These are phyloP conservation scores for Vachellia collinsii DNA, from an alignment of 306 rosid species.

Conservation along the genomic window DNA sequence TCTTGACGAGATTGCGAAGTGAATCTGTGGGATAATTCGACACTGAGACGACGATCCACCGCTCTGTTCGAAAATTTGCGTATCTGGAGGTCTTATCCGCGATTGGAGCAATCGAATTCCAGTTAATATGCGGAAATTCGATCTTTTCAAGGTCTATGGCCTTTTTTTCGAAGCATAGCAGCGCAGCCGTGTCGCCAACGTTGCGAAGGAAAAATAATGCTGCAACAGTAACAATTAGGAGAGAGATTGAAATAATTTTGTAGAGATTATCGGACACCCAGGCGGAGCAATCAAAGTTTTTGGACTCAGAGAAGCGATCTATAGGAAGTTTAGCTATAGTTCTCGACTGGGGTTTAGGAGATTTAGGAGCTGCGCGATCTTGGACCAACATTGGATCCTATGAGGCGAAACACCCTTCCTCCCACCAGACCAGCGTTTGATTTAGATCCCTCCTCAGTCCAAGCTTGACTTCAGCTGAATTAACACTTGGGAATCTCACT, in stretches of 20 bases:
- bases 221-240: constrained; percentile 65
- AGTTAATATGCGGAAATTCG: constrained; percentile 64
- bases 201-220: constrained; percentile 83
- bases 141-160: constrained; percentile 72
- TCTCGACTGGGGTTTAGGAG: constrained; percentile 53
- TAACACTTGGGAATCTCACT: constrained; percentile 40
- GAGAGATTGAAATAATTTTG: constrained; percentile 56
- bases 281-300: constrained; percentile 54
- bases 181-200: constrained; percentile 83
- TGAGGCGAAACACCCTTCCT: not conserved
- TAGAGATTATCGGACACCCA: constrained; percentile 78
- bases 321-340: constrained; percentile 44
- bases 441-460: constrained; percentile 6
- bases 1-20: constrained; percentile 64
- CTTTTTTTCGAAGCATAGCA: constrained; percentile 78
- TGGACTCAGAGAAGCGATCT: constrained; percentile 55
- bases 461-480: constrained; percentile 45
- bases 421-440: not conserved
- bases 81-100: constrained; percentile 62
- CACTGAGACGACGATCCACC: constrained; percentile 91
- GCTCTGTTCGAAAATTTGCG: constrained; percentile 68
- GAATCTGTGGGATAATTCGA: constrained; percentile 74
- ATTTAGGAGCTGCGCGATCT: constrained; percentile 65
- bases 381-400: constrained; percentile 83
- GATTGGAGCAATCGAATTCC: constrained; percentile 57